Conservation (phyloP, 169 alveolate species). For the Babesia caballi region DNA sequence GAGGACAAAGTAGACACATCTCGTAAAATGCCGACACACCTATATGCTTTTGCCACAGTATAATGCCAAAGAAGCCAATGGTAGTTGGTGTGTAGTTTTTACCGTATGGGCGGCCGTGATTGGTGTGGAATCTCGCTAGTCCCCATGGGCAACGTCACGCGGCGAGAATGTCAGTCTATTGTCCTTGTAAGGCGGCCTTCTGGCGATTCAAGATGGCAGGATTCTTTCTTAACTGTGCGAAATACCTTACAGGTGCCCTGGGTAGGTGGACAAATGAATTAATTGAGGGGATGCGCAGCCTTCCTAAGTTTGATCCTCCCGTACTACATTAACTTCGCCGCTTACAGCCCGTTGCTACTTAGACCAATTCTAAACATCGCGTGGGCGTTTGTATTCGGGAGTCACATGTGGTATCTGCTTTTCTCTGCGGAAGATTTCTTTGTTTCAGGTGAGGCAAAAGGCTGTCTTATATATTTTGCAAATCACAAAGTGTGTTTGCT, state of each 20-base stretch:
- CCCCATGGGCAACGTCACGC: neutral
- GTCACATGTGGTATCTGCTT: slow-evolving; percentile 67
- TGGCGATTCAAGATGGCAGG: slow-evolving; percentile 25
- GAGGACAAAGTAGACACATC: too few species aligned
- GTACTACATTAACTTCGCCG: slow-evolving; percentile 38
- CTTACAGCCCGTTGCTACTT: slow-evolving; percentile 48
- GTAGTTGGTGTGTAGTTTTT: neutral
- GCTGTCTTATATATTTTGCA: too few species aligned
- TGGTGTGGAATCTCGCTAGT: neutral
- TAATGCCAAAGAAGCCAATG: too few species aligned
- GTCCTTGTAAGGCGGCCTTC: neutral
- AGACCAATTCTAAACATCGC: slow-evolving; percentile 70
- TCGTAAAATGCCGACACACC: too few species aligned
- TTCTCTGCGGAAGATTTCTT: slow-evolving; percentile 14
- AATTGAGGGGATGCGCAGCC: neutral
- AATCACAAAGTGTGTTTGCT: too few species aligned
- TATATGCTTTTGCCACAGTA: too few species aligned
- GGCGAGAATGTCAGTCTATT: neutral
- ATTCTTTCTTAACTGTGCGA: neutral
- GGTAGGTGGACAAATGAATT: slow-evolving; percentile 1
- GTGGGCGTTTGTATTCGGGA: slow-evolving; percentile 78
- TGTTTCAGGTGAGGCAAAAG: slow-evolving; percentile 8
- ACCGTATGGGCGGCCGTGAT: neutral
- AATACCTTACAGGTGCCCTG: slow-evolving; percentile 5
- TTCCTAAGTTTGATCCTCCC: slow-evolving; percentile 51